Evolutionary conservation across 768 basidiomycete genomes (phyloP).

Genomic region (Lentinula detonsa): DNA sequence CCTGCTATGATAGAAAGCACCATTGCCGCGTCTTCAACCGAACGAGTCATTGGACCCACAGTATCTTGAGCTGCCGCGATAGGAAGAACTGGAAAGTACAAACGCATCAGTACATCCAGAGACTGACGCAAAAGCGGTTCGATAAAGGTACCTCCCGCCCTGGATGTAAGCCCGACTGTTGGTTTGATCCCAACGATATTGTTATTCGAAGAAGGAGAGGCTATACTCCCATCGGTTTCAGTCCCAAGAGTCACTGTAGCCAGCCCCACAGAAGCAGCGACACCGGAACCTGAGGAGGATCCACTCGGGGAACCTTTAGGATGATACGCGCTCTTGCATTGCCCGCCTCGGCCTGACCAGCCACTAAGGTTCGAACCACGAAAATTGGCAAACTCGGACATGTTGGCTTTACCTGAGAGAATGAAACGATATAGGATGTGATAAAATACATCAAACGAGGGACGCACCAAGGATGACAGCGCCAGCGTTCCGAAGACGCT

Average conservation of each 20-base stretch:
- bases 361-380: slow-evolving; percentile 41
- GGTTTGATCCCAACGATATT: slow-evolving; percentile 37
- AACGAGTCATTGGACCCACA: slow-evolving; percentile 30
- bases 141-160: slow-evolving; percentile 36
- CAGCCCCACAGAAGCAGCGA: slow-evolving; percentile 34
- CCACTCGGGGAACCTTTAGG: slow-evolving; percentile 32
- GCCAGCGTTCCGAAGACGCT: slow-evolving; percentile 34
- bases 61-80: slow-evolving; percentile 35
- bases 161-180: slow-evolving; percentile 33
- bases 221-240: slow-evolving; percentile 46
- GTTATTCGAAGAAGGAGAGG: slow-evolving; percentile 32
- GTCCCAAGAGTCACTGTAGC: slow-evolving; percentile 31
- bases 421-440: background rate
- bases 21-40: slow-evolving; percentile 31
- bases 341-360: slow-evolving; percentile 53
- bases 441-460: background rate
- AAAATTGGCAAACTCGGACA: slow-evolving; percentile 49
- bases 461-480: slow-evolving; percentile 37
- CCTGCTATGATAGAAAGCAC: slow-evolving; percentile 36
- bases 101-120: background rate
- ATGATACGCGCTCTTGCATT: slow-evolving; percentile 32
- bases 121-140: slow-evolving; percentile 21
- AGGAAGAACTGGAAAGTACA: slow-evolving; percentile 31
- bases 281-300: slow-evolving; percentile 36
- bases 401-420: slow-evolving; percentile 43